Conservation (phyloP, 2,329 filamentous ascomycete species). For the Trichoderma brevicompactum region DNA sequence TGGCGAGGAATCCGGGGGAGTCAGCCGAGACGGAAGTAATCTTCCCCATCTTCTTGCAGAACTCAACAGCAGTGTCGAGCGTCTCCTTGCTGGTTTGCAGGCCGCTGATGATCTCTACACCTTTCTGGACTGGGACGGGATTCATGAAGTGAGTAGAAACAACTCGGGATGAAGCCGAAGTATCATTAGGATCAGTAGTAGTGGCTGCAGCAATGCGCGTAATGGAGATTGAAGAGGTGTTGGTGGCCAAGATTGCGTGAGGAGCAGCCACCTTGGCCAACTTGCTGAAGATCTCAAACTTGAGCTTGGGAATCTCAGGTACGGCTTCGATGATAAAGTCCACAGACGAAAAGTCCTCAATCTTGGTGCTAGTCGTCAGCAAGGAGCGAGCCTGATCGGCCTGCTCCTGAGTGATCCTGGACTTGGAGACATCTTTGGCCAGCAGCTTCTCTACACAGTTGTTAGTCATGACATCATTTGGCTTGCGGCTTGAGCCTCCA, state of each 20-base stretch:
- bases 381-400: constrained; percentile 73
- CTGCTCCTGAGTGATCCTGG: constrained; percentile 79
- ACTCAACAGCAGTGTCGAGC: constrained; percentile 78
- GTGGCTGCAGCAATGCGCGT: constrained; percentile 93
- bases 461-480: constrained; percentile 23
- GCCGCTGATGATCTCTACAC: constrained; percentile 95
- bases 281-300: constrained; percentile 82
- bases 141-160: constrained; percentile 99
- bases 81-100: constrained; percentile 87
- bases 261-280: constrained; percentile 80
- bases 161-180: constrained; percentile 81
- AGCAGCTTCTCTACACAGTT: constrained; percentile 78
- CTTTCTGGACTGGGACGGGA: constrained; percentile 94
- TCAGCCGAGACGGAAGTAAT: constrained; percentile 85
- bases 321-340: constrained; percentile 99
- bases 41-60: constrained; percentile 93
- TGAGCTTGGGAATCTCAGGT: constrained; percentile 86
- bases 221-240: constrained; percentile 98
- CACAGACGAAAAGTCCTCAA: constrained; percentile 78
- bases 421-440: constrained; percentile 88
- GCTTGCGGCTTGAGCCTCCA: background rate
- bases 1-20: constrained; percentile 91
- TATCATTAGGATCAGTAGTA: constrained; percentile 75
- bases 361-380: constrained; percentile 69
- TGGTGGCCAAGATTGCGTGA: constrained; percentile 91